A percentile compares a stretch with the other conserved stretches of the same genome.
Conservation (phyloP, 2,329 filamentous ascomycete species). For the Gaeumannomyces tritici region DNA sequence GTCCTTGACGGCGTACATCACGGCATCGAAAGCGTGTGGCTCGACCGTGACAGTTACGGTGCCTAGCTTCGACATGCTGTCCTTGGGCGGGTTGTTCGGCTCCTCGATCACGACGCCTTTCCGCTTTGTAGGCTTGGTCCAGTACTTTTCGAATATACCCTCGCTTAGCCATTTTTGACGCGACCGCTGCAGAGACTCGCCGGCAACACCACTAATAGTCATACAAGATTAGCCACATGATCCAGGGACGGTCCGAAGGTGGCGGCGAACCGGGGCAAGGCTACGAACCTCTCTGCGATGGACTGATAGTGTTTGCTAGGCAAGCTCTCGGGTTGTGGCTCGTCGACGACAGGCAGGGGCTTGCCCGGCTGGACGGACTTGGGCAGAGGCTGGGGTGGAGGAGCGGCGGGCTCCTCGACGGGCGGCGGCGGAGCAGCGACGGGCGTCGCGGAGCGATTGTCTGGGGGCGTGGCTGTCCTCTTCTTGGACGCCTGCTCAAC, state of each 20-base stretch:
- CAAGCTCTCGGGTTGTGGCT: constrained; percentile 55
- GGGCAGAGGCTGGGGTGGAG: constrained; percentile 39
- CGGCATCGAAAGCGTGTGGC: constrained; percentile 70
- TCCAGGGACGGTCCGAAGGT: not conserved
- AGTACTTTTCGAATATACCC: constrained; percentile 68
- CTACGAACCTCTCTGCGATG: constrained; percentile 56
- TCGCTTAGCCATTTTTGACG: constrained; percentile 63
- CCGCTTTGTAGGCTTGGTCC: constrained; percentile 62
- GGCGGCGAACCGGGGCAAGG: not conserved
- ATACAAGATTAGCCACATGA: not conserved
- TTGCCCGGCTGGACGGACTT: constrained; percentile 54
- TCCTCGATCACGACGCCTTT: constrained; percentile 57
- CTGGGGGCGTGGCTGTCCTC: constrained; percentile 45
- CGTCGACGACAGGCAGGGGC: constrained; percentile 61
- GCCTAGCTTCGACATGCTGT: constrained; percentile 65
- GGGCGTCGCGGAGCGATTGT: constrained; percentile 37
- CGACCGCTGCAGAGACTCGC: constrained; percentile 64
- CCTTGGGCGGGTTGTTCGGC: constrained; percentile 57
- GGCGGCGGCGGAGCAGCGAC: constrained; percentile 22
- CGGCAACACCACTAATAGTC: constrained; percentile 55
- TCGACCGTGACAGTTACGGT: constrained; percentile 67
- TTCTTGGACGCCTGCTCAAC: constrained; percentile 52
- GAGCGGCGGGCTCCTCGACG: constrained; percentile 18
- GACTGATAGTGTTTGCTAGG: constrained; percentile 60
- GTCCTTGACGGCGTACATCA: constrained; percentile 63